Evolutionary conservation across 345 rosid genomes (phyloP).

Genomic region (Gossypium anomalum): DNA sequence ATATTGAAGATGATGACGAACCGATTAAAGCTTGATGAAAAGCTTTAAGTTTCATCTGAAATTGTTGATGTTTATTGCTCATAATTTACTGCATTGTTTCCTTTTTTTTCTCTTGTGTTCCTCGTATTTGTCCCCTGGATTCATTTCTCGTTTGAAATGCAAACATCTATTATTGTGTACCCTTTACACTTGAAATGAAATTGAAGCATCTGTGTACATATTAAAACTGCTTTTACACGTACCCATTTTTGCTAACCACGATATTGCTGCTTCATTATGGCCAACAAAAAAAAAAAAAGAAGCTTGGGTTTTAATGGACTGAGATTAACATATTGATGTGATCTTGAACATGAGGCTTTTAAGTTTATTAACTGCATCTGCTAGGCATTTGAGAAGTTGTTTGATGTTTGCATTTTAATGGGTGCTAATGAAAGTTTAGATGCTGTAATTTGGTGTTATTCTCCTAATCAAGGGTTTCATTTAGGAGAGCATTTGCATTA

Average conservation of each 20-base stretch:
- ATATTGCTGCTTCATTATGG: background rate
- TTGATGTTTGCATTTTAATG: background rate
- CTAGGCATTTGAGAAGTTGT: background rate
- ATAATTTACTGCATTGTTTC: conserved; percentile 11
- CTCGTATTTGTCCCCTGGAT: conserved; percentile 7
- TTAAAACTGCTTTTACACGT: background rate
- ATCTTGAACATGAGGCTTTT: background rate
- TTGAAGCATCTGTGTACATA: conserved; percentile 16
- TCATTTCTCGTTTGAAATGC: conserved; percentile 9
- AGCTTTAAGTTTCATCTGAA: background rate
- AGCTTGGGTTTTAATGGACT: background rate
- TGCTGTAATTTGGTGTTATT: background rate
- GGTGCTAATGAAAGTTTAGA: background rate
- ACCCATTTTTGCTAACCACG: background rate
- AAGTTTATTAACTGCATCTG: background rate
- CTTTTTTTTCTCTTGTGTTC: background rate
- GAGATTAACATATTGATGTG: background rate
- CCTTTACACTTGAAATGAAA: conserved; percentile 6
- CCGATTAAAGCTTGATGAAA: conserved; percentile 38
- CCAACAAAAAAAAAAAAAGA: background rate
- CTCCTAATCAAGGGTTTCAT: background rate
- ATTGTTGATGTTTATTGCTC: background rate
- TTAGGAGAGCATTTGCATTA: background rate
- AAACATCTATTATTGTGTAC: conserved; percentile 20
- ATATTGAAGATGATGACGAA: conserved; percentile 72